Evolutionary conservation across 371 early-diverging fungal species (phyloP), one percentile per base, ranked within the genome.

Genomic region (Conidiobolus incongruus): DNA sequence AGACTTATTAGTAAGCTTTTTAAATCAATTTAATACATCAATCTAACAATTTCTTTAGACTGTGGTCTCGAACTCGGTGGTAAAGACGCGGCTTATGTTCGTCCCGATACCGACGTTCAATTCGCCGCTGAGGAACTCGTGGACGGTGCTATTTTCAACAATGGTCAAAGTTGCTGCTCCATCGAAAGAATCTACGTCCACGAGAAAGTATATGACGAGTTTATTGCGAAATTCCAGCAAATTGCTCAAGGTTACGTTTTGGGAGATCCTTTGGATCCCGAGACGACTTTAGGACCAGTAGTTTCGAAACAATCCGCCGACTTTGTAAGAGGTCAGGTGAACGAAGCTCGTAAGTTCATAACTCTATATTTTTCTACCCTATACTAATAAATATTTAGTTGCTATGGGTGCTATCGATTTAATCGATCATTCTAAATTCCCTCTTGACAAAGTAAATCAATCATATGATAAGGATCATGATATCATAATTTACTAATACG

Each of bases 151-250:
- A 73, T 80, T 54, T 84, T 80, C 53, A 88, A 88, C 54, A 67
- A 72, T 40, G 88, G 88, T 2, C 85, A 88, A 54, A 67, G 69
- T 51, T 88, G 88, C 51, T 84, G 84, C 46, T 76, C 72, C 11
- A 69, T 82, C 47, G 81, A 83, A 51, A 66, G 88, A 15, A 72
- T 82, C 47, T 83, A 81, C 47, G 88, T 83, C n/a, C 81, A 82
- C 45, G 67, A 65, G 38, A 54, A 53, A 31, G 54, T 82, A 15
- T 81, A 75, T 46, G 79, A 82, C 39, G 59, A 53, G 15, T 82
- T 88, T 52, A 64, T 83, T 4, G 53, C 61, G 31, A 68, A 66
- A 40, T 75, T 74, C 29, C 73, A 11, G 7, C 11, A 28, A 38
- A 23, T 31, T 6, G n/a, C 21, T 34, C 20, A 56, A 51, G 48